Evolutionary conservation across 2,329 filamentous ascomycete species (phyloP), one percentile per base, ranked within the genome.

Genomic region (Didymellaceae sp.): DNA sequence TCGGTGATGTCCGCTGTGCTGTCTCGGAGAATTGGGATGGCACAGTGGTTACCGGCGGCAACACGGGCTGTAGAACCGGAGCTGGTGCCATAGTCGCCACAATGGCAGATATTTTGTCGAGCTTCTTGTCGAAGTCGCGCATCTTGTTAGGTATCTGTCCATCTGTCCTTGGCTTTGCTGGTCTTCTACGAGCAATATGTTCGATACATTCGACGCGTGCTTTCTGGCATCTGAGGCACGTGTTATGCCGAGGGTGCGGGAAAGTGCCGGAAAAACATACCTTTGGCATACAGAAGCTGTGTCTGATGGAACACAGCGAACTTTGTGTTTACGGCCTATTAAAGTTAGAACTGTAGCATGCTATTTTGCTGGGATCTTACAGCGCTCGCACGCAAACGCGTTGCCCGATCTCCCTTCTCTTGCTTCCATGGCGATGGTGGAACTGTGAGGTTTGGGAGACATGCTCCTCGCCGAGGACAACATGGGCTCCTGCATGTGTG

Each of bases 321-420:
- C 69, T 47, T 72, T 72, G 62, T 72, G 69, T 50, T 71, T 70
- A 33, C 69, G 61, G 49, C 48, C 48, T 52, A 26, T 52, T 21
- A 10, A 26, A 17, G 37, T 52, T 52, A 52, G 48, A 33, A 26
- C 25, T 37, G 16, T 31, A 25, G 25, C 42, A 28, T 38, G 26
- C 25, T 17, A 9, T 43, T 41, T 26, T 28, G 25, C 8, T 3
- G 16, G 16, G 42, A 33, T 11, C 48, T 46, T 52, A 52, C 69
- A 72, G 24, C 69, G 56, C 46, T 71, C 69, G 47, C 69, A 72
- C 34, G 69, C 69, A 62, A 71, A 71, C 3, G 69, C 68, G 47
- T 72, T 72, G 34, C 69, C 67, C 51, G 65, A 66, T 53, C 68
- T 66, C 24, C 66, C 67, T 54, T 72, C 68, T 63, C 62, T 68